These are phyloP conservation scores for Hanseniaspora occidentalis DNA, from an alignment of 805 yeast genomes.

Conservation along the genomic window DNA sequence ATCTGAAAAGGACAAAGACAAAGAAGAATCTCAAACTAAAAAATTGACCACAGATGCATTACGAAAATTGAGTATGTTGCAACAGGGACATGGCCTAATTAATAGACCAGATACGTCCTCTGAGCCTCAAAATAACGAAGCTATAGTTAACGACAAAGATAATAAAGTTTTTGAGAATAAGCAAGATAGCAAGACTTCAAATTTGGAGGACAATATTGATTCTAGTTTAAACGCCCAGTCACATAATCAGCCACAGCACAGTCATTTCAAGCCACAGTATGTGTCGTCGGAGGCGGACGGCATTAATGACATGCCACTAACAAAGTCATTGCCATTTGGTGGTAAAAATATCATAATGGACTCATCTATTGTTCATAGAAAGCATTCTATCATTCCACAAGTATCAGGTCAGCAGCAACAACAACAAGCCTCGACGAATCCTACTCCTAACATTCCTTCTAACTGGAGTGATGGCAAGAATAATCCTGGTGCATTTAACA, in stretches of 20 bases:
- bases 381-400: constrained; percentile 2
- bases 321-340: constrained; percentile 18
- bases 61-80: constrained; percentile 24
- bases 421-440: no score
- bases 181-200: no score
- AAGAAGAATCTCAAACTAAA: constrained; percentile 14
- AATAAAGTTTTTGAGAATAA: no score
- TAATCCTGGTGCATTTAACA: no score
- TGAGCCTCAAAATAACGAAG: no score
- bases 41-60: constrained; percentile 30
- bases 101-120: no score
- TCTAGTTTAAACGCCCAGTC: constrained; percentile 3
- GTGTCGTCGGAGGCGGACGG: constrained; percentile 11
- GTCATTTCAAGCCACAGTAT: constrained; percentile 12
- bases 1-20: constrained; percentile 15
- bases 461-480: no score
- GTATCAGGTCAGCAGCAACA: no score
- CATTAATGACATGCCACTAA: constrained; percentile 7
- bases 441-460: no score
- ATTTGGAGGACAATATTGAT: not conserved
- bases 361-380: constrained; percentile 13
- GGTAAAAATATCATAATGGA: constrained; percentile 21
- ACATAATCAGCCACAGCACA: constrained; percentile 4
- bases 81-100: no score
- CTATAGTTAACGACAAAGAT: no score